Base-by-base conservation (phyloP, 345 rosid species). In the Murraya paniculata region DNA sequence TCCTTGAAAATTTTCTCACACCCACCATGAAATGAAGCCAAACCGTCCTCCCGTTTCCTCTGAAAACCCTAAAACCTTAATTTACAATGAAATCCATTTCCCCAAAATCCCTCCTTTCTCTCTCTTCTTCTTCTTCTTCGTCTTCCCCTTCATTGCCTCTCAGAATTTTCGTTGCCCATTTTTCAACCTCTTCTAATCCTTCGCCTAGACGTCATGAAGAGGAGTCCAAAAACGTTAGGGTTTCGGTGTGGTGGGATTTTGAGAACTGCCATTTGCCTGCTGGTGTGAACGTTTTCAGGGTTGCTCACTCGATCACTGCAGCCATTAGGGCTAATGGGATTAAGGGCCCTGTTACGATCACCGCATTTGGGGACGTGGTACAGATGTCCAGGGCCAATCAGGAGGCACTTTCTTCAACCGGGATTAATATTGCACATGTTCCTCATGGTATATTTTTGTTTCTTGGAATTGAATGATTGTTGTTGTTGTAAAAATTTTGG, bases 221-320 rank as follows among this genome's bases (percentile, higher is more conserved):
- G 64, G 90, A 81, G 58, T 85, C 90, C 2, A 82, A 88, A 41
- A 78, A 69, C 31, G 89, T 95, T 48, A 82, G 86, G 87, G 94
- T 95, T 36, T 85, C 86, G 6, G 99, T 96, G 11, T 94, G 99
- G 98, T 96, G 97, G 97, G 97, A 94, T 83, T 92, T 96, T 80
- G 99, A 94, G 93, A 96, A 92, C 76, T 95, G 98, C 77, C 10
- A 71, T 78, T 27, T 88, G 38, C 97, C 97, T 31, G 79, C 78
- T 1, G 95, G 91, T 25, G 88, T 75, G 18, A 94, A 94, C 71
- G 95, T 85, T 5, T 88, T 82, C 79, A 91, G 78, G 80, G 87
- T 94, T 31, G 79, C 91, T 27, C 88, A 79, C 22, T 9, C 65
- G 65, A 91, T 96, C 79, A 84, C 94, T 1, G 79, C 88, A 7